phyloP scores from a whole-genome alignment of 2,329 filamentous ascomycete genomes.

The Incumbomyces delicatus region DNA sequence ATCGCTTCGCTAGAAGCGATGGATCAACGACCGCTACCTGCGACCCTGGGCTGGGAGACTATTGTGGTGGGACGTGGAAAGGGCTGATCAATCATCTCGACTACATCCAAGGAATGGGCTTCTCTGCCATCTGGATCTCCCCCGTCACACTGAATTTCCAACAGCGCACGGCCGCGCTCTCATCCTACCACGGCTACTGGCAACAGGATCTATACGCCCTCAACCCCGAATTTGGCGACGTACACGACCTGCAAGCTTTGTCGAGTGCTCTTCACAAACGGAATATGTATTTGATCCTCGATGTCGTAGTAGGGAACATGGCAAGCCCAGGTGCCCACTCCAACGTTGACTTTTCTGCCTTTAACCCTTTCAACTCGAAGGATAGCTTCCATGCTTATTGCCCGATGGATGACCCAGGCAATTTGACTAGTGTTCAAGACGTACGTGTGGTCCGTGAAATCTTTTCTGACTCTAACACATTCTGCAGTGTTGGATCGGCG shows the following conservation, averaged over 20 bases:
- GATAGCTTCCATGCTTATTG: constrained; percentile 25
- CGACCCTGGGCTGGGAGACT: constrained; percentile 27
- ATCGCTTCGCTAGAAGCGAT: constrained; percentile 36
- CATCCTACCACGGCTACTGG: constrained; percentile 38
- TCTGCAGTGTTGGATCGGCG: constrained; percentile 23
- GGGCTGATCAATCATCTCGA: constrained; percentile 40
- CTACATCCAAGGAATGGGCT: constrained; percentile 42
- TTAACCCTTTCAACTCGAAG: constrained; percentile 12
- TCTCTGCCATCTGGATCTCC: constrained; percentile 39
- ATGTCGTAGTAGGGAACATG: constrained; percentile 30
- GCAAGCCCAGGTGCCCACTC: no score
- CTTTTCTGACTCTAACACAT: constrained; percentile 20
- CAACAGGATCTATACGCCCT: constrained; percentile 37
- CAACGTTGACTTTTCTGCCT: no score
- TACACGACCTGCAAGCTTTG: constrained; percentile 38
- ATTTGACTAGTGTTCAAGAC: no score
- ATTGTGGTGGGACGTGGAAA: constrained; percentile 44
- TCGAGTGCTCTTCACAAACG: constrained; percentile 35
- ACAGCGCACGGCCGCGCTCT: constrained; percentile 22
- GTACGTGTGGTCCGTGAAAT: no score
- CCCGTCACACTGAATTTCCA: constrained; percentile 29
- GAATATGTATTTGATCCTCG: constrained; percentile 45
- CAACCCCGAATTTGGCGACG: constrained; percentile 41
- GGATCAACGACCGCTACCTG: constrained; percentile 21
- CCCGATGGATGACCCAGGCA: constrained; percentile 8